Percentiles rank a stretch among this genome's conserved stretches.
These are phyloP conservation scores for Debaryomyces prosopidis DNA, from an alignment of 805 yeast genomes.

Conservation along the genomic window DNA sequence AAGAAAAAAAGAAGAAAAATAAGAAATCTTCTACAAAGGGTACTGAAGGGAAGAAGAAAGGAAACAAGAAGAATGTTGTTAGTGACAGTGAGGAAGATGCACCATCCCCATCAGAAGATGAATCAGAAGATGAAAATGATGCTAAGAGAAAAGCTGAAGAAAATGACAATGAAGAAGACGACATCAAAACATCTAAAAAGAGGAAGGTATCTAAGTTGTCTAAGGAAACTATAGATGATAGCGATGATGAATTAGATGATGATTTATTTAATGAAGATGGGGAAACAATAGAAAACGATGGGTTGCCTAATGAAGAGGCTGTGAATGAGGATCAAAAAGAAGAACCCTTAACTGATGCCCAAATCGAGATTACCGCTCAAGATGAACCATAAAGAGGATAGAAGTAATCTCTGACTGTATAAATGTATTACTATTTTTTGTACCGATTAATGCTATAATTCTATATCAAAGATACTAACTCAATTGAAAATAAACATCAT, in stretches of 20 bases:
- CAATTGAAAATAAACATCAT: neutral
- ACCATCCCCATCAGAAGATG: slow-evolving; percentile 19
- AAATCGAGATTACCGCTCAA: neutral
- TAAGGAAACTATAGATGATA: slow-evolving; percentile 41
- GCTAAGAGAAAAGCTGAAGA: slow-evolving; percentile 16
- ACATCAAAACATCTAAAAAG: slow-evolving; percentile 14
- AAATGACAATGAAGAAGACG: slow-evolving; percentile 7
- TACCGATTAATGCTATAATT: neutral
- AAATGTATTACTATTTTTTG: neutral
- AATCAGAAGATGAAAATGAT: slow-evolving; percentile 19
- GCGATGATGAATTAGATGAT: slow-evolving; percentile 47
- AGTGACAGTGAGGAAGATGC: slow-evolving; percentile 34
- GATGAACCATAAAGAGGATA: neutral
- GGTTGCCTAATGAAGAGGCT: neutral
- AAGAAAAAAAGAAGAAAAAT: slow-evolving; percentile 22
- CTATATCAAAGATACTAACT: neutral
- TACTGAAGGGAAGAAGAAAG: slow-evolving; percentile 25
- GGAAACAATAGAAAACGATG: neutral
- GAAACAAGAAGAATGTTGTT: slow-evolving; percentile 30
- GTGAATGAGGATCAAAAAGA: neutral
- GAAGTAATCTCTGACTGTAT: neutral
- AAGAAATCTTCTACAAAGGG: slow-evolving; percentile 29
- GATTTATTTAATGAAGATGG: slow-evolving; percentile 26
- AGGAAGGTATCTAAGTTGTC: slow-evolving; percentile 31
- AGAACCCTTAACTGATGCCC: neutral